Base-by-base conservation (phyloP, 2,329 filamentous ascomycete species). In the Ilyonectria mors-panacis region DNA sequence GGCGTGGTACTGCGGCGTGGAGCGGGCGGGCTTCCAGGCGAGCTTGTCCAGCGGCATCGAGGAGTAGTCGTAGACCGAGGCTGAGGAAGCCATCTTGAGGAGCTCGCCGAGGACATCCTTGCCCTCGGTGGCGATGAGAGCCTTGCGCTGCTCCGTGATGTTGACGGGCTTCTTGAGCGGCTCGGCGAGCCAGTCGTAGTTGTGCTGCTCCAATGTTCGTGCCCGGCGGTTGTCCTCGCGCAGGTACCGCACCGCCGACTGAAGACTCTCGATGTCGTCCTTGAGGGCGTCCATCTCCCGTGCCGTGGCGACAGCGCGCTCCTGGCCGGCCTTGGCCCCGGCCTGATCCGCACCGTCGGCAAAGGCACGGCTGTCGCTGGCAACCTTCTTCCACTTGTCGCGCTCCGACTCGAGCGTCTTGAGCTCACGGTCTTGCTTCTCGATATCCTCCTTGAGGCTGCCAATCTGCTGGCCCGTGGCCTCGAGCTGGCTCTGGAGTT, bases 261-360 rank as follows among this genome's bases (percentile, higher is more conserved):
- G 86, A 63, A 92, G 79, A 71, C 84, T 85, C 62, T 85, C 85
- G 73, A 94, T 90, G 66, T 95, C 91, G 72, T 86, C 86, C 78
- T 91, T 90, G 72, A 95, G 87, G 10, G 85, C 84, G 71, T 94
- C 92, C 81, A 94, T 91, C 79, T 95, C 92, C 59, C 90, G 88
- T 30, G 90, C 90, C 1, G 90, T 92, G 5, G 91, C 89, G 53
- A 92, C 91, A 30, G 91, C 90, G 28, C 89, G 87, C 76, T 93
- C 89, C 75, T 91, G 87, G 23, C 89, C 88, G 12, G 87, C 86
- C 79, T 88, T 88, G 66, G 85, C 82, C 15, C 83, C 84, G 17
- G 83, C 85, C 48, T 84, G 83, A 39, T 84, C 84, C n/a, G 83
- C 84, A 6, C 81, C 84, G 60, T 87, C 86, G n/a, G 84, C 86